Base-by-base conservation (phyloP, 257 asterid genomes). In the Rauvolfia tetraphylla region DNA sequence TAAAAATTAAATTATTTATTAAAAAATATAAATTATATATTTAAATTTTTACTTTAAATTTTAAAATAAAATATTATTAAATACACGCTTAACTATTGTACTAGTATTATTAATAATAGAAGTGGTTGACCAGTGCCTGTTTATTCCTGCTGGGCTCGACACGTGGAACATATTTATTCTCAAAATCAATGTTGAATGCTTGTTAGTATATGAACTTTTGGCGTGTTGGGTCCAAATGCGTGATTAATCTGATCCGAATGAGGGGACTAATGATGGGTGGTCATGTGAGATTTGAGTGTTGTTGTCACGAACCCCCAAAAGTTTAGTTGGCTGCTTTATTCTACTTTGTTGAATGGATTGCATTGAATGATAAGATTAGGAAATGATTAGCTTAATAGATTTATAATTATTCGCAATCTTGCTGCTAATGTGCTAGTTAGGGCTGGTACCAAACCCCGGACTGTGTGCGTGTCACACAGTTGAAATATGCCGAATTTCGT, bases 401-500 rank as follows among this genome's bases (percentile, higher is more conserved):
- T 75, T 62, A 27, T 42, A 62, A 80, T 76, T 80, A 71, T 78
- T 56, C 76, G 68, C 72, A 80, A 80, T 83, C 81, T 74, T 79
- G 75, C 34, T 18, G 54, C 66, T 66, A 70, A 77, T 58, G 79
- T 78, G 44, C 77, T 41, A 65, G 49, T 78, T 51, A 72, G 82
- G 79, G 58, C 62, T 27, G 27, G 68, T 39, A 34, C 74, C 75
- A 59, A 33, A 39, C 29, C 9, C 10, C 23, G 4, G 8, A 14
- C 11, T 44, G 41, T 14, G 0, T 61, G 57, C 25, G 22, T n/a
- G 20, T 72, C 20, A 68, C 38, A n/a, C 29, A 46, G 15, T 20
- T 18, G 51, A 14, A 31, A 22, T 61, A 36, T 58, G 71, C 62
- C 61, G 23, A 8, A 56, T 56, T 56, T 25, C 29, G 49, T 14